Evolutionary conservation across 176 grass and related monocot genomes (phyloP), one percentile per base, ranked within the genome.

Genomic region (Cocos nucifera): DNA sequence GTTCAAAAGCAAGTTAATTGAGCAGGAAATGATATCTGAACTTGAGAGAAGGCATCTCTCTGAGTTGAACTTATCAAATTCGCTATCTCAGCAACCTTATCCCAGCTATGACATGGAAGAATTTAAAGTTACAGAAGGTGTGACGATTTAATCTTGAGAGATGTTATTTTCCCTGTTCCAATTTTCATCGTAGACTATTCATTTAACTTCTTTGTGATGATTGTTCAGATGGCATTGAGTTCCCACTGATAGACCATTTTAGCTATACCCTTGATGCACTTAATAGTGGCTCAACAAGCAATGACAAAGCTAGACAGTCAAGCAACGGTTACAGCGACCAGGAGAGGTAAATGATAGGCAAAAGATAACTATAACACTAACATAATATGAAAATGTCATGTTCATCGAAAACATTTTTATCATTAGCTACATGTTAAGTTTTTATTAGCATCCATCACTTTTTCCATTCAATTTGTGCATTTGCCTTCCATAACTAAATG

Each of bases 11-110:
- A 26, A 58, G 67, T 4, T 48, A 14, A 58, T 56, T 48, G 54
- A 56, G 21, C 27, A 24, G 57, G 53, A 66, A 9, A 22, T 19
- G 4, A 22, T 50, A 12, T 29, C 27, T 54, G 64, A 66, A 66
- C 64, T 66, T 30, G 50, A 66, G 24, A 66, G 64, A 53, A 54
- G 50, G 15, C 64, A 12, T 3, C 4, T 66, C 12, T 66, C 53
- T 66, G 64, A 66, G 23, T 50, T 66, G 49, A 49, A 66, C 22
- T 24, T 68, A 3, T 26, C 50, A 53, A 66, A 66, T 6, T 23
- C 19, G 1, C 22, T n/a, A 5, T 29, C 24, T 29, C 23, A 3
- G 8, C 22, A 18, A 29, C 24, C 64, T 27, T 54, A 30, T 51
- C 17, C 29, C 17, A 66, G 49, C 17, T 28, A 19, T 30, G 23